phyloP scores from a whole-genome alignment of 257 asterid genomes.

The Thymus mandschuricus region DNA sequence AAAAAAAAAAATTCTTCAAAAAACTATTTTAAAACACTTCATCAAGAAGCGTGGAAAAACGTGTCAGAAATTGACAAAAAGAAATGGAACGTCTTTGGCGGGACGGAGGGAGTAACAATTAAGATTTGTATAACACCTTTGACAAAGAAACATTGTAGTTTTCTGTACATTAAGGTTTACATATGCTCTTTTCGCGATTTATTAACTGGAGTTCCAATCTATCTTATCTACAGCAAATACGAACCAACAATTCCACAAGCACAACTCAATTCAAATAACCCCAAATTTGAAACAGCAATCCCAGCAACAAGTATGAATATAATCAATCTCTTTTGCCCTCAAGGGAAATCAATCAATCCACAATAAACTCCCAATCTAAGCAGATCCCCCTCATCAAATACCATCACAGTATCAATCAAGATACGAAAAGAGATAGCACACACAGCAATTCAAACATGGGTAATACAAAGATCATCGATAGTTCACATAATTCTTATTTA shows the following conservation, averaged over 20 bases:
- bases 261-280: not conserved
- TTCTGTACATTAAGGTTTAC: no score
- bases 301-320: not conserved
- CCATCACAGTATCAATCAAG: slow-evolving; percentile 14
- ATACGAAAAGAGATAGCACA: slow-evolving; percentile 10
- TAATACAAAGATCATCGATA: not conserved
- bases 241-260: slow-evolving; percentile 8
- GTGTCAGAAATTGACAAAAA: no score
- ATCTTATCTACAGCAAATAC: not conserved
- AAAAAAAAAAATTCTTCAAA: no score
- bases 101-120: no score
- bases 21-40: no score
- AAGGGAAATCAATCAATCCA: not conserved
- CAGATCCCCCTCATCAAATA: slow-evolving; percentile 28
- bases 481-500: slow-evolving; percentile 26
- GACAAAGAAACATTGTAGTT: no score
- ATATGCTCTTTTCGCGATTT: no score
- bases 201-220: no score
- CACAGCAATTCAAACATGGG: not conserved
- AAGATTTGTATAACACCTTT: no score
- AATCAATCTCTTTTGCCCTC: not conserved
- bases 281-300: slow-evolving; percentile 13
- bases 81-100: no score
- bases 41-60: no score
- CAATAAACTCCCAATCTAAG: slow-evolving; percentile 11